These are phyloP conservation scores for Oryza punctata DNA, from an alignment of 176 grass and related monocot species.

Conservation along the genomic window DNA sequence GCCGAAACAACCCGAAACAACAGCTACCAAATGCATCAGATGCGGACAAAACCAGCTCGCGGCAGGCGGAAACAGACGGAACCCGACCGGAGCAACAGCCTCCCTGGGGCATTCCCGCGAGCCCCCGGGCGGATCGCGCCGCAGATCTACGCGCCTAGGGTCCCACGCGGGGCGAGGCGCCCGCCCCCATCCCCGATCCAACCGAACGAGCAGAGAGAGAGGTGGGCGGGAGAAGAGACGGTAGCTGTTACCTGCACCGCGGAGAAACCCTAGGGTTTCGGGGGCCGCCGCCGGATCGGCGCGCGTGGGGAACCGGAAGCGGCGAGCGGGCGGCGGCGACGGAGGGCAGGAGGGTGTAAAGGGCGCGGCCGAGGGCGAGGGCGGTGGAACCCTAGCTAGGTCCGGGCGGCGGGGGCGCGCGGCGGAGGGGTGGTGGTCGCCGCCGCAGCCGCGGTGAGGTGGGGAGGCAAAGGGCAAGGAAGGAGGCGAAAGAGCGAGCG, in stretches of 20 bases:
- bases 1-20: neutral
- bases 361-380: no score
- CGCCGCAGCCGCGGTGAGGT: conserved; percentile 3
- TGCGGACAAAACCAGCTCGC: neutral
- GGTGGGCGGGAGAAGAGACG: neutral
- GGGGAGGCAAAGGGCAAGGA: neutral
- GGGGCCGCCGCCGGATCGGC: conserved; percentile 28
- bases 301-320: neutral
- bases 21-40: neutral
- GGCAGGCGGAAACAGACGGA: neutral
- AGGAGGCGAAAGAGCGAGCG: neutral
- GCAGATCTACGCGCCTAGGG: conserved; percentile 39
- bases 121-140: conserved; percentile 5
- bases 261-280: conserved; percentile 35
- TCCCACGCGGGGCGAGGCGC: neutral
- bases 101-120: neutral
- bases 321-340: neutral
- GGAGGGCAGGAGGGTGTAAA: no score
- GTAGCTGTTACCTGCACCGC: conserved; percentile 42
- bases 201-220: neutral
- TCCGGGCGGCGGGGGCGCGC: neutral
- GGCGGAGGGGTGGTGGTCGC: conserved; percentile 7
- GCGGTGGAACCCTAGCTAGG: neutral
- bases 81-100: neutral
- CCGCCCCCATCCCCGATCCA: conserved; percentile 2